A percentile compares a stretch with the other conserved stretches of the same genome.
These are phyloP conservation scores for Fraxinus sp. DNA, from an alignment of 305 asterid genomes.

Conservation along the genomic window DNA sequence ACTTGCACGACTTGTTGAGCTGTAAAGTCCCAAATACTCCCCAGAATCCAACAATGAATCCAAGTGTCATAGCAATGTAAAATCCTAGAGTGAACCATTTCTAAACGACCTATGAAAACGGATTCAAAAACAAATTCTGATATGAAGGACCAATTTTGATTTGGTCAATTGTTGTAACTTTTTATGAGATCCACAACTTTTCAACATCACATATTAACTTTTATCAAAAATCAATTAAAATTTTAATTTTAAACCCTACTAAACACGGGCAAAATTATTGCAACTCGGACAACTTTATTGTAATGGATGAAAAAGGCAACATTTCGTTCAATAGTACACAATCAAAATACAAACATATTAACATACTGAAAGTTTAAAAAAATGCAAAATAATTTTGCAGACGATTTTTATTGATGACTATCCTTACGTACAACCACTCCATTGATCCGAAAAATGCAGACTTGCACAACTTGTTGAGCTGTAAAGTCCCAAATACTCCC, in stretches of 20 bases:
- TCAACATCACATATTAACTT: too few species aligned
- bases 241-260: too few species aligned
- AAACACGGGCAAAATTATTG: too few species aligned
- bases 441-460: conserved; percentile 6
- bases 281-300: neutral
- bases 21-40: conserved; percentile 19
- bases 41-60: conserved; percentile 29
- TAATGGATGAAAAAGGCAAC: neutral
- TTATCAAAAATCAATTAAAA: too few species aligned
- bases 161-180: too few species aligned
- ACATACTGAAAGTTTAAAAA: neutral
- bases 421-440: neutral
- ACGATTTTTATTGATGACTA: neutral
- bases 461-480: conserved; percentile 6
- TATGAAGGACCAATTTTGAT: too few species aligned
- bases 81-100: neutral
- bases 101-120: too few species aligned
- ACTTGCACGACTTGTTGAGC: conserved; percentile 3
- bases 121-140: neutral
- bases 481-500: conserved; percentile 22
- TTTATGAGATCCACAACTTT: too few species aligned
- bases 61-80: conserved; percentile 16
- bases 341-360: neutral
- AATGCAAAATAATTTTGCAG: neutral
- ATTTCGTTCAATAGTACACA: neutral